Evolutionary conservation across 108 stramenopile genomes (phyloP).

Genomic region (Pseudonitzschia delicatissima): DNA sequence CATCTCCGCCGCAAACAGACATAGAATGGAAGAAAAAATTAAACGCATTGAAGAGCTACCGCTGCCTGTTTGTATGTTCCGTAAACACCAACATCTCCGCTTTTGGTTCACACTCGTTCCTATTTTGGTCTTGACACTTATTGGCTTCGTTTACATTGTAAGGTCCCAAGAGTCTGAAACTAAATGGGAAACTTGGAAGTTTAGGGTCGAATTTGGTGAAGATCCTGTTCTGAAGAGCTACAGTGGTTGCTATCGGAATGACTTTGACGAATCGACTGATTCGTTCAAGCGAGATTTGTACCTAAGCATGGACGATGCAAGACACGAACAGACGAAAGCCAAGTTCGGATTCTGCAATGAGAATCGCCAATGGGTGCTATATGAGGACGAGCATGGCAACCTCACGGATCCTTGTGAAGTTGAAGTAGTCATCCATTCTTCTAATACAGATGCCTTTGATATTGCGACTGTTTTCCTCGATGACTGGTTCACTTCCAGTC

Average conservation of each 20-base stretch:
- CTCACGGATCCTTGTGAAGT: no score
- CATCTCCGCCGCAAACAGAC: no score
- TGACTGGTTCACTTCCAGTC: no score
- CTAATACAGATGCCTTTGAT: no score
- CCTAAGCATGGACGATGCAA: no score
- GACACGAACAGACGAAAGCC: no score
- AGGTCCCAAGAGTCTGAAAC: background rate
- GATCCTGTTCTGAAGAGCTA: background rate
- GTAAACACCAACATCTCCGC: background rate
- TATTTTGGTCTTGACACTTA: background rate
- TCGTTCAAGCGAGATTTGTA: no score
- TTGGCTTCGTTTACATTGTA: background rate
- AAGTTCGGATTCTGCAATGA: no score
- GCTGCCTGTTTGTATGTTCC: background rate
- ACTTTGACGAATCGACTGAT: background rate
- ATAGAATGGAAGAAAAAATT: background rate
- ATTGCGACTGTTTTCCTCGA: no score
- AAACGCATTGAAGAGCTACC: background rate
- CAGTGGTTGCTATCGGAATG: background rate
- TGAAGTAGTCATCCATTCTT: no score
- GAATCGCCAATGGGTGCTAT: no score
- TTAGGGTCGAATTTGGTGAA: constrained; percentile 2
- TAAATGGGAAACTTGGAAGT: background rate
- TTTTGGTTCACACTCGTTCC: background rate
- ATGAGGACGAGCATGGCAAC: no score